Evolutionary conservation across 768 basidiomycete genomes (phyloP), one percentile per base, ranked within the genome.

Genomic region (Hypholoma sublateritium): DNA sequence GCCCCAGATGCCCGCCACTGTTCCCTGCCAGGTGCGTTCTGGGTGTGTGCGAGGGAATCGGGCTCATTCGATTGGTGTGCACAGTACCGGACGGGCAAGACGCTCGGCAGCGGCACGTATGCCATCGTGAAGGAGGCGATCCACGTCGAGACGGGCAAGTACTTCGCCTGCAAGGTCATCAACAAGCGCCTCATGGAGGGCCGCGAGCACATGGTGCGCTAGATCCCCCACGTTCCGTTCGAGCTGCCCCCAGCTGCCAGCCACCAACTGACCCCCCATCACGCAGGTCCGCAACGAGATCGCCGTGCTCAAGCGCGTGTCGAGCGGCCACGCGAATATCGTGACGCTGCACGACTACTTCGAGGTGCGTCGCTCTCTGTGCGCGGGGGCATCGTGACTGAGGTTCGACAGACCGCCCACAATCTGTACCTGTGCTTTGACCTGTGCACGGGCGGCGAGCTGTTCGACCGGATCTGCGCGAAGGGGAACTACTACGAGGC

Each of bases 121-220:
- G 93, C 93, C 58, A 93, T 95, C 70, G 93, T 94, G 47, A 94
- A 93, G 74, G 94, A 97, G 77, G 95, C 95, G 44, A 91, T 95
- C 22, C 93, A 96, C 67, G 88, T 96, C 77, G 87, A 89, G 76
- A 93, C 94, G 1, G 79, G 79, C 58, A 84, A 97, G 72, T 96
- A 95, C 76, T 98, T 89, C 79, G 97, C 96, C 19, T 98, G 95
- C 84, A 99, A 99, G 74, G 97, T 98, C 67, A 95, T 98, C 76
- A 98, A 96, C 86, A 98, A 98, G 82, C 94, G 95, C 68, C 85
- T 97, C 57, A 97, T 97, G 95, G 91, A 96, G 70, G 96, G 96
- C 4, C 81, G 96, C 61, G 96, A 98, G 75, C 87, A 95, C 70
- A 98, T 99, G 96, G 96, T 95, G 19, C 63, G 85, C 68, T 9